Conservation (phyloP, 768 basidiomycete species). For the Lentinus tigrinus region DNA sequence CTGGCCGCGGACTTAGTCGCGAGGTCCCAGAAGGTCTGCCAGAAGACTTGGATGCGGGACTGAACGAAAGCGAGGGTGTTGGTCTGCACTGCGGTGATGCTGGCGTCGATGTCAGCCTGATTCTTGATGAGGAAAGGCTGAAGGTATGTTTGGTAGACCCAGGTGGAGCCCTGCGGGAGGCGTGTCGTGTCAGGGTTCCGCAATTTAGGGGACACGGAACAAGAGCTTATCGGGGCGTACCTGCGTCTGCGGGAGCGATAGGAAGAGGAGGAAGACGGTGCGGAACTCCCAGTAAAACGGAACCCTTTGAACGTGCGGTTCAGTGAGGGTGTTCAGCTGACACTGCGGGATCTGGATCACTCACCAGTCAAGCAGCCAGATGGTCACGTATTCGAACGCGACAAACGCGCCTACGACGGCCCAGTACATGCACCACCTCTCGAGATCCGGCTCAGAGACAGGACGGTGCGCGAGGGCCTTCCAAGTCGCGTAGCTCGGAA, state of each 20-base stretch:
- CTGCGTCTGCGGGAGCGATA: constrained; percentile 69
- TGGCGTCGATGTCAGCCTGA: constrained; percentile 59
- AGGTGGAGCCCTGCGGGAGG: constrained; percentile 57
- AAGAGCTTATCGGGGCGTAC: constrained; percentile 31
- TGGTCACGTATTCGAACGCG: constrained; percentile 60
- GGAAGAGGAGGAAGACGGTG: constrained; percentile 64
- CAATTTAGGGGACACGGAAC: not conserved
- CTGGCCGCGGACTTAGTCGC: constrained; percentile 40
- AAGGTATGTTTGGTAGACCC: constrained; percentile 58
- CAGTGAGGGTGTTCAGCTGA: not conserved
- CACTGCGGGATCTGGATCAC: constrained; percentile 17
- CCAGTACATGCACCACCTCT: constrained; percentile 65
- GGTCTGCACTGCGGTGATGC: constrained; percentile 52
- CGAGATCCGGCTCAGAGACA: constrained; percentile 49
- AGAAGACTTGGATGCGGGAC: constrained; percentile 45
- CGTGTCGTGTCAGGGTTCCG: not conserved
- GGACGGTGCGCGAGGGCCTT: constrained; percentile 61
- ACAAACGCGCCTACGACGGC: constrained; percentile 56
- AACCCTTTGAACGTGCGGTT: constrained; percentile 44
- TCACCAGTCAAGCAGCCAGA: constrained; percentile 67
- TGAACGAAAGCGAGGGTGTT: constrained; percentile 57
- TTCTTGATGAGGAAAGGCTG: constrained; percentile 60
- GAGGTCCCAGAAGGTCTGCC: constrained; percentile 45
- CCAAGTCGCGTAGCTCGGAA: constrained; percentile 65
- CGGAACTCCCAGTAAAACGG: constrained; percentile 78